Base-by-base conservation (phyloP, 345 rosid species). In the Zanthoxylum bungeanum region DNA sequence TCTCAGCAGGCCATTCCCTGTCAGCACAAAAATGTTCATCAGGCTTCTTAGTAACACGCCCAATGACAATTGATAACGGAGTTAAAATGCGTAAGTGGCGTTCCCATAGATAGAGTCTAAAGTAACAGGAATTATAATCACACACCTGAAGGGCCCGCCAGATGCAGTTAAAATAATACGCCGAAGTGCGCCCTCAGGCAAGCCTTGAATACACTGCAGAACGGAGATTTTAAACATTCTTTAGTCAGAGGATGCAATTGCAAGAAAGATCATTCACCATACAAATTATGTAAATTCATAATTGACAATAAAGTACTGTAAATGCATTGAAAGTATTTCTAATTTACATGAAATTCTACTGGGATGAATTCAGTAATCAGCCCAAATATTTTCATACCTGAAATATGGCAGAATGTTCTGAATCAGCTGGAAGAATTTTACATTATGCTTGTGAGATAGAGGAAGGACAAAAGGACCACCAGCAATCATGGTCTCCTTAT, bases 391-490 rank as follows among this genome's bases (percentile, higher is more conserved):
- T 71, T 60, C 74, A 52, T 79, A 92, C 98, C 98, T 95, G 99
- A 80, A 95, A 95, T 80, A 95, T 92, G 42, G 99, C 98, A 73
- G 98, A 95, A 83, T 95, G 99, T 76, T 95, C 99, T 5, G 99
- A 95, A 89, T 95, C 99, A 70, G 99, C 97, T 0, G 98, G 98
- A 80, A 95, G 98, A 78, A 95, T 95, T 76, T 95, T 27, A 95
- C 92, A 9, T 89, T 91, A 81, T 91, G 84, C 74, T 91, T 91
- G 42, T 84, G 92, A 59, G 98, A 97, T 7, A 95, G 96, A 68
- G 98, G 99, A 40, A 95, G 99, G 76, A 95, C 93, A 79, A 91
- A 95, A 47, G 98, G 99, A 66, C 98, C 98, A 49, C 98, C 99
- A 39, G 99, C 98, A 33, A 92, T 95, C 64, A 95, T 79, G 33